Evolutionary conservation across 2,329 filamentous ascomycete species (phyloP), one percentile per base, ranked within the genome.

Genomic region (Sordariomycetes sp.): DNA sequence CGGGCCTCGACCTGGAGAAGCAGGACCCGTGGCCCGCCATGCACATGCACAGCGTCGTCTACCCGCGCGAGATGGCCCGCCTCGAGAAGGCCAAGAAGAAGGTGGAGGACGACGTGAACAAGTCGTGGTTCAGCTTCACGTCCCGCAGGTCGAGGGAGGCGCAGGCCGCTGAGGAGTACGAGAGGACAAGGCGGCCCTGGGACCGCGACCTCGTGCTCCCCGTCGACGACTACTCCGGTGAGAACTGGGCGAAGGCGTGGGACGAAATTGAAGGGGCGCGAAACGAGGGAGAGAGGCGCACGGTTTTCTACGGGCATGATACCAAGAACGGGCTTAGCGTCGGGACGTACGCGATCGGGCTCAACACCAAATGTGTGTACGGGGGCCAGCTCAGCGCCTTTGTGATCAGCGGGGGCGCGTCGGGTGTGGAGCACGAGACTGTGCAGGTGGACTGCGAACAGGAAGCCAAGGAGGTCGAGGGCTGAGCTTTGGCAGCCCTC

Each of bases 261-360:
- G 79, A 84, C 65, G 72, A 72, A 58, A 69, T 71, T 59, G 79
- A 85, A 64, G 69, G 68, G 57, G 65, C 66, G 28, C 60, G 68
- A 2, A 61, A 60, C 53, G 61, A 65, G 32, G 54, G 61, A 14
- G 63, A 71, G 34, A 76, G 80, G 11, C 81, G 76, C 48, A 90
- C 88, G 1, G 87, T 96, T 48, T 79, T 96, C 59, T 97, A 96
- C 70, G 92, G 92, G 5, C 93, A 97, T 68, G 90, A 97, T 68
- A 82, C 90, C 24, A 85, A 86, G 65, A 73, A 74, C 2, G 91
- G 90, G 0, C 79, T 95, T 55, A 67, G 65, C 35, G 63, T 76
- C 60, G 65, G 82, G 55, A 77, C 80, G 54, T 95, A 89, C 70
- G 89, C 87, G 3, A 89, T 91, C 66, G 94, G 94, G 0, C 76